Percentiles rank a stretch among this genome's conserved stretches.
phyloP scores from a whole-genome alignment of 192 early-diverging fungal species.

The Coemansia sp. region DNA sequence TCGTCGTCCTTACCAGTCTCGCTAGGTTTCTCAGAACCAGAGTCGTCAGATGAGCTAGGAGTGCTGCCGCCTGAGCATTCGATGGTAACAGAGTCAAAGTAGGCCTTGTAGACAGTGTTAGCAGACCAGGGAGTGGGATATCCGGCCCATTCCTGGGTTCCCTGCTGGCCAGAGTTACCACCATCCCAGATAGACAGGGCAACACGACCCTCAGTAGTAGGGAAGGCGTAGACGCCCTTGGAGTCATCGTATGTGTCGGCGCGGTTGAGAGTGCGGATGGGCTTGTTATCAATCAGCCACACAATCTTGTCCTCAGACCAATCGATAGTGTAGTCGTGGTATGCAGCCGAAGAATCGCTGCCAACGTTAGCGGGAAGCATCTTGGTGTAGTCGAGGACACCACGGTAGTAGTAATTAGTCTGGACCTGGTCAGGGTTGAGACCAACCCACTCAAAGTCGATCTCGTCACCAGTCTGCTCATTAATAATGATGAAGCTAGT shows the following conservation, averaged over 20 bases:
- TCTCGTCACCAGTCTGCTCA: slow-evolving; percentile 60
- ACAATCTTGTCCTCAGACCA: slow-evolving; percentile 56
- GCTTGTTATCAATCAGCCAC: slow-evolving; percentile 60
- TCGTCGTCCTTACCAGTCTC: slow-evolving; percentile 5
- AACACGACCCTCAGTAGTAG: slow-evolving; percentile 56
- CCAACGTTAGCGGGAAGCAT: slow-evolving; percentile 38
- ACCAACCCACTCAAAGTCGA: slow-evolving; percentile 73
- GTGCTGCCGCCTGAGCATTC: slow-evolving; percentile 40
- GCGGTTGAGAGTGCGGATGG: slow-evolving; percentile 55
- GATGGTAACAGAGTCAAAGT: slow-evolving; percentile 56
- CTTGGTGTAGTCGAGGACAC: slow-evolving; percentile 57
- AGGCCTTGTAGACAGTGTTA: slow-evolving; percentile 53
- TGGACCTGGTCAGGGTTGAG: slow-evolving; percentile 54
- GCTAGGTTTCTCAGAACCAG: slow-evolving; percentile 4
- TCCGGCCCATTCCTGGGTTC: slow-evolving; percentile 62
- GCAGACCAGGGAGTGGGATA: slow-evolving; percentile 58
- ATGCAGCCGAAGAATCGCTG: slow-evolving; percentile 46
- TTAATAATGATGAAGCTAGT: slow-evolving; percentile 57
- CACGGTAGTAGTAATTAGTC: slow-evolving; percentile 65
- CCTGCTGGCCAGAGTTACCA: slow-evolving; percentile 55
- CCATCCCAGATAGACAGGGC: slow-evolving; percentile 68
- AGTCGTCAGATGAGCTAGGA: slow-evolving; percentile 2
- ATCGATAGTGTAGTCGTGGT: slow-evolving; percentile 63
- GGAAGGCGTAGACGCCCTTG: slow-evolving; percentile 45
- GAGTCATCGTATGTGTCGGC: slow-evolving; percentile 49